Evolutionary conservation across 257 asterid species (phyloP), one percentile per base, ranked within the genome.

Genomic region (Verbascum thapsus): DNA sequence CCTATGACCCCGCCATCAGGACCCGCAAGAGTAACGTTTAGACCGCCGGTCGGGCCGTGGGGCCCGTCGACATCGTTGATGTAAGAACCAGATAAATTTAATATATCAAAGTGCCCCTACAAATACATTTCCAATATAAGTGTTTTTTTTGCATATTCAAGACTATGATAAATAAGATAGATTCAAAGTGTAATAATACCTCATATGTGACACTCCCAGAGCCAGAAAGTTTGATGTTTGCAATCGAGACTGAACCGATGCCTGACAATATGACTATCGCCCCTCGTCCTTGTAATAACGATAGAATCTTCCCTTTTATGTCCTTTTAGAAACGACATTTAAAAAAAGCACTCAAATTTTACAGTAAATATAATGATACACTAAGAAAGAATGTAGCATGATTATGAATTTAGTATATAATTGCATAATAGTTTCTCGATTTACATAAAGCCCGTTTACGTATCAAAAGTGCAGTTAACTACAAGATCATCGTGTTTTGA

Each of bases 1-100:
- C 96, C 96, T 23, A 84, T 80, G 68, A 88, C 88, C 55, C 85
- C 88, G 23, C 95, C 95, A 76, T 88, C 94, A 22, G 96, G 94
- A 48, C 95, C 91, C 40, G 90, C 81, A 68, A 88, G 81, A 32
- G 87, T 76, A 44, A 86, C 84, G 59, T 75, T 84, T 52, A 86
- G 73, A 34, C 90, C 86, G 30, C 96, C 90, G 22, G 74, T 70
- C 8, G 76, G 83, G 50, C 80, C 86, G 26, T 66, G 77, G 56
- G 85, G 79, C 58, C 74, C 81, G 41, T 76, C 79, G 35, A 68
- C 66, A n/a, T 84, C 82, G 3, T 77, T 70, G 61, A 79, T 60
- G 67, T 75, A 86, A n/a, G 94, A 86, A 34, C 96, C 96, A 6
- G 96, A 84, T 10, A 88, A 57, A 69, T 81, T 80, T 53, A 88